These are phyloP conservation scores for Ulota crispa DNA, from an alignment of 225 moss, liverwort and hornwort species.

Conservation along the genomic window DNA sequence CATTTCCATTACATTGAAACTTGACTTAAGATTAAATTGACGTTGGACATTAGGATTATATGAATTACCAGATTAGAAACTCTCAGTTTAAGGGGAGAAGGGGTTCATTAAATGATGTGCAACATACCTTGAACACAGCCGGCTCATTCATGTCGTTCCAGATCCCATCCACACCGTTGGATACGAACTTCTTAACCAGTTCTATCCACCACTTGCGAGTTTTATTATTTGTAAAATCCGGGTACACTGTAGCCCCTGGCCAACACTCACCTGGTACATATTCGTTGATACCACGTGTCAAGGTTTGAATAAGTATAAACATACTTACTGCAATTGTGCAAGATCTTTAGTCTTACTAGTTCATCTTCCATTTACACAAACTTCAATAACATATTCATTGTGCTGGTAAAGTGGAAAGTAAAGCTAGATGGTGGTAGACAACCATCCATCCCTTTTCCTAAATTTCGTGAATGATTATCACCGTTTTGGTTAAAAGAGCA, in stretches of 20 bases:
- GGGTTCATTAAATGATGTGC: background rate
- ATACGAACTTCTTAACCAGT: conserved; percentile 65
- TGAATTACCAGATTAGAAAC: background rate
- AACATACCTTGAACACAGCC: conserved; percentile 74
- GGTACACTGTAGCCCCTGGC: conserved; percentile 76
- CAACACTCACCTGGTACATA: conserved; percentile 72
- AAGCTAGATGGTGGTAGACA: too few species aligned
- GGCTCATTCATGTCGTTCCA: conserved; percentile 99
- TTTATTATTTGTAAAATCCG: conserved; percentile 72
- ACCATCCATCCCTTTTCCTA: too few species aligned
- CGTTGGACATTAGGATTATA: background rate
- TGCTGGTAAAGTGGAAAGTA: too few species aligned
- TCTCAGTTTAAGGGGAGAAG: background rate
- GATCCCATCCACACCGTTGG: conserved; percentile 76
- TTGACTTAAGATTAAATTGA: background rate
- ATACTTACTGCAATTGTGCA: background rate
- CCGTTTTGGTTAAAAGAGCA: too few species aligned
- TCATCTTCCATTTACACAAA: background rate
- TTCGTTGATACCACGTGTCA: conserved; percentile 2
- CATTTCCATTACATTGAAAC: background rate
- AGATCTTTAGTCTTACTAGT: background rate
- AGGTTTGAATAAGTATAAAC: too few species aligned
- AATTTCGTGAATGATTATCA: too few species aligned
- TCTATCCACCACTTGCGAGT: conserved; percentile 81
- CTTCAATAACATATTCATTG: background rate